These are phyloP conservation scores for Oxyria digyna DNA, from an alignment of 148 eudicot genomes.

Conservation along the genomic window DNA sequence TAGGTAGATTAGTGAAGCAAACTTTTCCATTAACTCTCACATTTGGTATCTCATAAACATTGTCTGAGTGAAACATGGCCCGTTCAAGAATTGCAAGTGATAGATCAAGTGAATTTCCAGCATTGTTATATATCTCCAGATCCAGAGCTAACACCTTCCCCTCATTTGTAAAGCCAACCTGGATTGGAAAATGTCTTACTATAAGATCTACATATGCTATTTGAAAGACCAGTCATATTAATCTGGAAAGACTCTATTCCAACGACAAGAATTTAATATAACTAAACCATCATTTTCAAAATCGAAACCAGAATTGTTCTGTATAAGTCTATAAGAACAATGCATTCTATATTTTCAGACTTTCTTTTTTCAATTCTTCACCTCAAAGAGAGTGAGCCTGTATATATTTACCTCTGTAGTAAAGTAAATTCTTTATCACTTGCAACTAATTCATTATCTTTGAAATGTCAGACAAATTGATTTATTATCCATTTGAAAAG, in stretches of 20 bases:
- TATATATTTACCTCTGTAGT: neutral
- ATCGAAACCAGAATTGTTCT: neutral
- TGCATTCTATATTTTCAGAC: neutral
- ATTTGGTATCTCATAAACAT: slow-evolving; percentile 90
- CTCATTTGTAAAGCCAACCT: slow-evolving; percentile 87
- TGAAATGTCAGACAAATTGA: neutral
- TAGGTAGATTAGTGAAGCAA: slow-evolving; percentile 92
- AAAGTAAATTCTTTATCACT: too few relatives aligned
- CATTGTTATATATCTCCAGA: slow-evolving; percentile 86
- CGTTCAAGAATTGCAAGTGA: slow-evolving; percentile 89
- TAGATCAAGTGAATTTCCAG: slow-evolving; percentile 87
- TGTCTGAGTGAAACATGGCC: slow-evolving; percentile 91
- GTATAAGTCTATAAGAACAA: neutral
- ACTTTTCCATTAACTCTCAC: slow-evolving; percentile 64
- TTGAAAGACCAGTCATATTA: neutral
- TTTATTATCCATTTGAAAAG: neutral
- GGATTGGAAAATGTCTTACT: neutral
- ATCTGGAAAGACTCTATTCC: neutral
- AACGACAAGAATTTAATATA: neutral
- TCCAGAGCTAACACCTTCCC: slow-evolving; percentile 89
- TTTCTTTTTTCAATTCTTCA: neutral
- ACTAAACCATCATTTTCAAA: neutral
- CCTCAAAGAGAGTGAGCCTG: neutral
- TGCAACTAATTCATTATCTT: neutral
- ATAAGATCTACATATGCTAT: neutral